These are phyloP conservation scores for Glarea lozoyensis DNA, from an alignment of 495 filamentous ascomycete genomes.

Conservation along the genomic window DNA sequence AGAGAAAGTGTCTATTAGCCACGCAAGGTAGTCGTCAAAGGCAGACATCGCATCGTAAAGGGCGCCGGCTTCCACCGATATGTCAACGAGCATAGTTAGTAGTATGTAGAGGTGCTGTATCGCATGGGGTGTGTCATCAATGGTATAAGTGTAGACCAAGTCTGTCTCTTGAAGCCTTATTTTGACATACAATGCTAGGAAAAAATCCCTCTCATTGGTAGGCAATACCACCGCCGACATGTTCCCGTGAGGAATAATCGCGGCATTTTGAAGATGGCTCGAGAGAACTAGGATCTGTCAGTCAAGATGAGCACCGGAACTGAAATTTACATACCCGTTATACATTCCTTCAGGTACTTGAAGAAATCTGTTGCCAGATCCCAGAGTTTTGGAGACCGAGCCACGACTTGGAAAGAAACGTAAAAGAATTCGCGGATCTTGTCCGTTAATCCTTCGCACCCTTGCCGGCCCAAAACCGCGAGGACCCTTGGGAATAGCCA, in stretches of 20 bases:
- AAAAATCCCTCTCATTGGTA: conserved; percentile 1
- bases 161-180: too few relatives aligned
- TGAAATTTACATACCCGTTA: conserved; percentile 10
- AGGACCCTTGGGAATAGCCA: conserved; percentile 67
- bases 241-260: conserved; percentile 4
- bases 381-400: conserved; percentile 32
- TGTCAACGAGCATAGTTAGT: conserved; percentile 25
- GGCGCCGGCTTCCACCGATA: conserved; percentile 15
- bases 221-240: conserved; percentile 3
- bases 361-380: conserved; percentile 32
- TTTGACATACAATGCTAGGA: conserved; percentile 1
- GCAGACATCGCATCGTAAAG: conserved; percentile 16
- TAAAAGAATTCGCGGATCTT: conserved; percentile 43
- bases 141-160: conserved; percentile 9
- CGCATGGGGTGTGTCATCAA: conserved; percentile 4
- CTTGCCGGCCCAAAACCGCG: conserved; percentile 39
- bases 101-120: conserved; percentile 23
- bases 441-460: conserved; percentile 30
- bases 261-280: conserved; percentile 10
- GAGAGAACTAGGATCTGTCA: conserved; percentile 7
- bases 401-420: conserved; percentile 31
- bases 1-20: conserved; percentile 20
- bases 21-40: conserved; percentile 20
- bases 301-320: background rate
- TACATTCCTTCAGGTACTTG: conserved; percentile 30